Percentiles rank a stretch among this genome's conserved stretches.
These are phyloP conservation scores for Xerocomus amazonicus DNA, from an alignment of 1,284 basidiomycete species.

Conservation along the genomic window DNA sequence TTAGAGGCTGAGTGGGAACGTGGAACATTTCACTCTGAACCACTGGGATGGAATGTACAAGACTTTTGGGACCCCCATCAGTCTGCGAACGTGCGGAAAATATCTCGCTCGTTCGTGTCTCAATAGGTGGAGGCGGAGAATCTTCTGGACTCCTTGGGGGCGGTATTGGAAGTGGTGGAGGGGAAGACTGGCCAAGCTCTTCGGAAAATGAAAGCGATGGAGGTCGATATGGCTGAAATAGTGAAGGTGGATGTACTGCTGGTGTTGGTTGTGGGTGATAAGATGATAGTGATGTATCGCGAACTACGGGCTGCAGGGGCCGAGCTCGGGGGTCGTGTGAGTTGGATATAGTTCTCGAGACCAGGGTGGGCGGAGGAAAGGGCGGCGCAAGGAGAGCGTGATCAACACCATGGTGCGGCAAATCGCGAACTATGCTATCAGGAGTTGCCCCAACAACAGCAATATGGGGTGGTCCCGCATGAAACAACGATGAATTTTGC, in stretches of 20 bases:
- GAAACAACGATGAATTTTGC: conserved; percentile 11
- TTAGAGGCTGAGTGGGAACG: conserved; percentile 11
- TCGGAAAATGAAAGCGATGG: conserved; percentile 18
- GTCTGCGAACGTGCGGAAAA: conserved; percentile 19
- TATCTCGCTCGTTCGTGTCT: conserved; percentile 28
- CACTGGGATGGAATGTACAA: conserved; percentile 12
- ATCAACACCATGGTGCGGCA: conserved; percentile 25
- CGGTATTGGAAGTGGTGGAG: conserved; percentile 30
- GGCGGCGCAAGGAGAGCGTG: conserved; percentile 26
- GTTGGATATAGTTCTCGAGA: conserved; percentile 23
- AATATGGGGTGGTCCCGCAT: conserved; percentile 28
- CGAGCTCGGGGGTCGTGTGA: conserved; percentile 23
- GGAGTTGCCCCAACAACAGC: conserved; percentile 32
- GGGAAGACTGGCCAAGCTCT: conserved; percentile 24
- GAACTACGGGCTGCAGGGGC: conserved; percentile 10
- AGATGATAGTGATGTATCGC: conserved; percentile 7
- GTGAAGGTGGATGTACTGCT: conserved; percentile 19
- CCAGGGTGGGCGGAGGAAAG: conserved; percentile 26
- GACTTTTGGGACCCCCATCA: not conserved
- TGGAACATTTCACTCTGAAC: conserved; percentile 28
- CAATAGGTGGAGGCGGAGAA: conserved; percentile 20
- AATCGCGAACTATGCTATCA: conserved; percentile 11
- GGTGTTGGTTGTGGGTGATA: conserved; percentile 18
- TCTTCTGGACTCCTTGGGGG: conserved; percentile 28
- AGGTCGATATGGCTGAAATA: conserved; percentile 28